phyloP scores from a whole-genome alignment of 805 yeast species.

The Debaryomyces castellii region DNA sequence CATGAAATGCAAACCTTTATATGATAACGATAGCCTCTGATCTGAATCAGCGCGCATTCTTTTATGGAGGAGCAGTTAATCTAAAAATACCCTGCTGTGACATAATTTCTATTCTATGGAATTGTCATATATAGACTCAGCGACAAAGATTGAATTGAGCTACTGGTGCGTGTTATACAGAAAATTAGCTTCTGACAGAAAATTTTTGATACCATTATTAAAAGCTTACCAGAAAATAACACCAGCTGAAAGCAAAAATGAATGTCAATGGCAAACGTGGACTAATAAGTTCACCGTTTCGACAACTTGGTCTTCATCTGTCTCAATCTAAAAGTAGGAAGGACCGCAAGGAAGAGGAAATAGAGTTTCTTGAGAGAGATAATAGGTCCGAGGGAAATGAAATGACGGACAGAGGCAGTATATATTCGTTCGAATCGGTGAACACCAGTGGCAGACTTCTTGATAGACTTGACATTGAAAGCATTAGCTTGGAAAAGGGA shows the following conservation, averaged over 20 bases:
- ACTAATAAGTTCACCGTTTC: slow-evolving; percentile 21
- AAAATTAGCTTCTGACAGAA: too few relatives aligned
- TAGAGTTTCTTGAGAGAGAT: background rate
- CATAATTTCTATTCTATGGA: background rate
- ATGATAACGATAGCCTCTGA: background rate
- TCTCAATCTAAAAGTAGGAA: slow-evolving; percentile 9
- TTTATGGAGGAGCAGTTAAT: background rate
- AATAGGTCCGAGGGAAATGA: background rate
- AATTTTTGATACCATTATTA: too few relatives aligned
- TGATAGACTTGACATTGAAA: slow-evolving; percentile 35
- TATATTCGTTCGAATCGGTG: slow-evolving; percentile 45
- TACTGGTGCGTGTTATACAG: too few relatives aligned
- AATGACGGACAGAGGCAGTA: slow-evolving; percentile 30
- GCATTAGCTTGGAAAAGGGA: slow-evolving; percentile 18
- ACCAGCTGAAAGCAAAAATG: too few relatives aligned
- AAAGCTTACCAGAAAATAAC: too few relatives aligned
- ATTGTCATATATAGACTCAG: background rate
- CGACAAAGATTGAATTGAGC: background rate
- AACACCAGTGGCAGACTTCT: slow-evolving; percentile 42
- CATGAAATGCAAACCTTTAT: background rate
- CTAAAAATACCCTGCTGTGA: background rate
- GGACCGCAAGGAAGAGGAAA: background rate
- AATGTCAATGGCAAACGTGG: too few relatives aligned
- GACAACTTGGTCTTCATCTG: slow-evolving; percentile 20
- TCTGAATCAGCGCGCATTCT: background rate